phyloP scores from a whole-genome alignment of 306 rosid species.

The Vicia faba region DNA sequence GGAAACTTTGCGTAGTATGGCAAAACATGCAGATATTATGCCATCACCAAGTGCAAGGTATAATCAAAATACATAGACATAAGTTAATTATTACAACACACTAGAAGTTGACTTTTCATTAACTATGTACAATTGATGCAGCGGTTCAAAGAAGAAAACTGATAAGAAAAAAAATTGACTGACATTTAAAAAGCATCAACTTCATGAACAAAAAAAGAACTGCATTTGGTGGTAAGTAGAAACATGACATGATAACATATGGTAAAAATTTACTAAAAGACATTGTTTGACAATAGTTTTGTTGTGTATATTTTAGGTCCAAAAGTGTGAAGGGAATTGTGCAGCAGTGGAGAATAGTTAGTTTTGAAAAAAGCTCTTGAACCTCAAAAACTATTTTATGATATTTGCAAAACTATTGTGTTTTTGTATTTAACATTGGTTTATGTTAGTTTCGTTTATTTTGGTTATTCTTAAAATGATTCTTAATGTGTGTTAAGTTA shows the following conservation, averaged over 20 bases:
- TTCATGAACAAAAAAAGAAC: background rate
- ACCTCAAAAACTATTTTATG: background rate
- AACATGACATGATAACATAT: background rate
- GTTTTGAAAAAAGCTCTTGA: background rate
- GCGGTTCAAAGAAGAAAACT: background rate
- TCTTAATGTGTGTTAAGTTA: no score
- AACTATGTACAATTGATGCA: background rate
- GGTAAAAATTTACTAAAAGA: background rate
- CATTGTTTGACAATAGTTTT: background rate
- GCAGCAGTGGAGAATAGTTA: background rate
- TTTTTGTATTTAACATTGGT: background rate
- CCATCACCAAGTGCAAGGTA: background rate
- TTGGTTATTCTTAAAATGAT: background rate
- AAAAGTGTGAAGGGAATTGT: background rate
- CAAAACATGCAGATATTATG: background rate
- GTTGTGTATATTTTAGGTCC: conserved; percentile 1
- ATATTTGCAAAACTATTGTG: background rate
- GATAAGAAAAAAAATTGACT: background rate
- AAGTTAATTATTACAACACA: no score
- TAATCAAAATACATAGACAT: no score
- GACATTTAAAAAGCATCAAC: background rate
- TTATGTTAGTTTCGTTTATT: background rate
- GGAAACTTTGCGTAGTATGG: background rate
- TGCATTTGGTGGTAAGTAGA: background rate
- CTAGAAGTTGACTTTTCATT: no score